Percentiles rank a stretch among this genome's conserved stretches.
These are phyloP conservation scores for Epichloe gansuensis DNA, from an alignment of 2,329 filamentous ascomycete genomes.

Conservation along the genomic window DNA sequence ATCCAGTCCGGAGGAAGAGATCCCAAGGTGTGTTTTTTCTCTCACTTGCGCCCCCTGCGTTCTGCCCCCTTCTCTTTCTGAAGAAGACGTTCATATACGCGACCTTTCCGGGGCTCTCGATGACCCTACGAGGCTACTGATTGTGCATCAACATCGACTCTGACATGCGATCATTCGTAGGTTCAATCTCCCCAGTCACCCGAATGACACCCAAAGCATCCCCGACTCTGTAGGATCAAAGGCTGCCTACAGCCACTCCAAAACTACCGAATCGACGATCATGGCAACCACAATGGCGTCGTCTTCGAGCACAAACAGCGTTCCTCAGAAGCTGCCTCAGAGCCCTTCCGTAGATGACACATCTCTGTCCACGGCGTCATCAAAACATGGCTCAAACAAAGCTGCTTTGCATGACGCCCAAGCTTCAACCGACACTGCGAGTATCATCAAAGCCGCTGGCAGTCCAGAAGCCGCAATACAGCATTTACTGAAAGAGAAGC, in stretches of 20 bases:
- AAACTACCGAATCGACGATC: constrained; percentile 24
- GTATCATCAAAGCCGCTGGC: constrained; percentile 70
- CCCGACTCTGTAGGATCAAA: constrained; percentile 31
- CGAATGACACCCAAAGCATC: constrained; percentile 38
- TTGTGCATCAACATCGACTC: not conserved
- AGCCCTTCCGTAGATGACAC: constrained; percentile 84
- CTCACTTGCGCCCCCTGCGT: too few relatives aligned
- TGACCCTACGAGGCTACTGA: not conserved
- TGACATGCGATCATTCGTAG: constrained; percentile 10
- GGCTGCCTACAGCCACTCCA: constrained; percentile 27
- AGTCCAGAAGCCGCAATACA: constrained; percentile 82
- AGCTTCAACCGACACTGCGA: constrained; percentile 62
- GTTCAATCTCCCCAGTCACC: constrained; percentile 13
- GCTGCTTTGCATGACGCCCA: constrained; percentile 43
- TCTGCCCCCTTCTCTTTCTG: too few relatives aligned
- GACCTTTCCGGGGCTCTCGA: not conserved
- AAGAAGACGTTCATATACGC: too few relatives aligned
- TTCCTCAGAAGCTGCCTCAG: constrained; percentile 38
- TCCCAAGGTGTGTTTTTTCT: constrained; percentile 18
- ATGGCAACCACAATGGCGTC: constrained; percentile 34
- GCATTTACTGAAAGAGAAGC: constrained; percentile 82
- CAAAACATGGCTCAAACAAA: constrained; percentile 36
- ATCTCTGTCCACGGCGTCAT: constrained; percentile 67
- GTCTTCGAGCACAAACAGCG: constrained; percentile 24
- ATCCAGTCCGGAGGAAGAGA: constrained; percentile 19